Conservation (phyloP, 2,329 filamentous ascomycete species). For the Fusarium sp. region DNA sequence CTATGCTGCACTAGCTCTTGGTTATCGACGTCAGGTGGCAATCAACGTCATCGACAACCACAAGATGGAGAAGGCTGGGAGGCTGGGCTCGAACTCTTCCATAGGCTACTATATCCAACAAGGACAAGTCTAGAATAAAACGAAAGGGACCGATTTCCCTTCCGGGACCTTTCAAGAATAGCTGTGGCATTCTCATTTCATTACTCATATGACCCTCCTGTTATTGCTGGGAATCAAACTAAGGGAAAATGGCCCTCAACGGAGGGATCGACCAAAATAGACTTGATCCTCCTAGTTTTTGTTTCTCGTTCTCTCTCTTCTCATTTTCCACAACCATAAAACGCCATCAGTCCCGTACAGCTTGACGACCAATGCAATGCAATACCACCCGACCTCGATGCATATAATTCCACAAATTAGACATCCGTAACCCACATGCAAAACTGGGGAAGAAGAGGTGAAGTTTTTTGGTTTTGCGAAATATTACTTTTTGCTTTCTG, state of each 20-base stretch:
- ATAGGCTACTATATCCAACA: slow-evolving; percentile 9
- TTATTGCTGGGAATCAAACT: slow-evolving; percentile 30
- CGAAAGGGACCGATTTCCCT: slow-evolving; percentile 4
- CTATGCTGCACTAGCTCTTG: background rate
- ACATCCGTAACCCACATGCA: slow-evolving; percentile 41
- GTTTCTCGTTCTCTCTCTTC: slow-evolving; percentile 6
- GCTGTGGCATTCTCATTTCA: slow-evolving; percentile 35
- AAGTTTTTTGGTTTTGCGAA: slow-evolving; percentile 31
- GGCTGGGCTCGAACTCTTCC: slow-evolving; percentile 8
- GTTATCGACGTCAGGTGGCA: slow-evolving; percentile 18
- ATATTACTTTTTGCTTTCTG: slow-evolving; percentile 45
- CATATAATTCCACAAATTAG: slow-evolving; percentile 50
- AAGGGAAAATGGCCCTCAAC: slow-evolving; percentile 12
- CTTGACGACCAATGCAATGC: slow-evolving; percentile 44
- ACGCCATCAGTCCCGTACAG: slow-evolving; percentile 44
- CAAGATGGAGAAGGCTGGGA: background rate
- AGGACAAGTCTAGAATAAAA: slow-evolving; percentile 12
- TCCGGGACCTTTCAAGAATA: background rate
- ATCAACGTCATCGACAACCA: slow-evolving; percentile 29
- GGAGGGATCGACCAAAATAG: slow-evolving; percentile 5
- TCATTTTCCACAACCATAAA: slow-evolving; percentile 41
- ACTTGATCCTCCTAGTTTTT: slow-evolving; percentile 12
- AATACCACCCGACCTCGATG: slow-evolving; percentile 43
- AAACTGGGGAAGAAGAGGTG: slow-evolving; percentile 15
- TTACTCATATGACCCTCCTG: slow-evolving; percentile 35